phyloP scores from a whole-genome alignment of 257 asterid genomes.

The Jacaranda mimosifolia region DNA sequence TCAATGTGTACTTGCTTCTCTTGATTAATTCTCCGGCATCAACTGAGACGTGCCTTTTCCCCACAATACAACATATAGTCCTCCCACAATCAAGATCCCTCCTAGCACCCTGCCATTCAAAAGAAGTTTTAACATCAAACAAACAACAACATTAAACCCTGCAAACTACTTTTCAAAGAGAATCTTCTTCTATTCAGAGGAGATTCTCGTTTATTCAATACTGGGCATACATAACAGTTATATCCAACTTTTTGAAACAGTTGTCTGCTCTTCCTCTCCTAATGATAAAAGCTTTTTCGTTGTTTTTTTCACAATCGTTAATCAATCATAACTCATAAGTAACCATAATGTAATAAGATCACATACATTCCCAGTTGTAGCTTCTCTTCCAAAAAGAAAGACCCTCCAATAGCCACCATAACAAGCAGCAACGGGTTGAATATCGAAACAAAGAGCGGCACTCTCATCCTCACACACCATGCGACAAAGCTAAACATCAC shows the following conservation, averaged over 20 bases:
- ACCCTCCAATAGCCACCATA: constrained; percentile 64
- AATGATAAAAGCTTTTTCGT: too few relatives aligned
- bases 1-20: constrained; percentile 19
- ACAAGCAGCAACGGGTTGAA: constrained; percentile 67
- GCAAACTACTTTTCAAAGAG: too few relatives aligned
- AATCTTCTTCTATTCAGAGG: too few relatives aligned
- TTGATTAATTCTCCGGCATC: constrained; percentile 46
- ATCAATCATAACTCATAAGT: too few relatives aligned
- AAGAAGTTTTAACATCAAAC: neutral
- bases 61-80: constrained; percentile 63
- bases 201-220: too few relatives aligned
- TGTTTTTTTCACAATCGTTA: too few relatives aligned
- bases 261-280: too few relatives aligned
- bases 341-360: too few relatives aligned
- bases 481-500: constrained; percentile 51
- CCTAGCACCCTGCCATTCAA: constrained; percentile 54
- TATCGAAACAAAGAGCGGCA: constrained; percentile 60
- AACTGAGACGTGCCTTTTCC: constrained; percentile 51
- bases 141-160: neutral
- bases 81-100: constrained; percentile 52
- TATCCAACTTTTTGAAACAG: too few relatives aligned
- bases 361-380: constrained; percentile 62
- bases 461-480: constrained; percentile 63
- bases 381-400: constrained; percentile 61
- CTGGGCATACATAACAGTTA: too few relatives aligned